phyloP scores from a whole-genome alignment of 1,284 basidiomycete species.

The Butyriboletus appendiculatus region DNA sequence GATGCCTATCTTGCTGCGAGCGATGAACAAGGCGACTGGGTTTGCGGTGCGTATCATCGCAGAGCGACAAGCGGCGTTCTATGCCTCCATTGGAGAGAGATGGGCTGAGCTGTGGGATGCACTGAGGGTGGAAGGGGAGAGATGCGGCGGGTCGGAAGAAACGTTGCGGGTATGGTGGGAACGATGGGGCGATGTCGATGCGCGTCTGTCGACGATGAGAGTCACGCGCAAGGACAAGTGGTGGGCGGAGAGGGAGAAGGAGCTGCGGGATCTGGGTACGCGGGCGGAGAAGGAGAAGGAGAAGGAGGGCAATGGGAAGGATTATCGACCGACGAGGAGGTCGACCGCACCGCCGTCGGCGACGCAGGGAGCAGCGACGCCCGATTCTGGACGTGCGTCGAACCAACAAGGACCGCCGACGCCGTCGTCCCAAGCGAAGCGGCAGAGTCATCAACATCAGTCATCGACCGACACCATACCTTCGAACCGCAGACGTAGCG shows the following conservation, averaged over 20 bases:
- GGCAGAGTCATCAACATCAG: constrained; percentile 25
- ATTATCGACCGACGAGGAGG: constrained; percentile 16
- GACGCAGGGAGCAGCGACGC: constrained; percentile 6
- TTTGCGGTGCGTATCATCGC: constrained; percentile 52
- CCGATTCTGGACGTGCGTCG: constrained; percentile 24
- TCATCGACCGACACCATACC: constrained; percentile 19
- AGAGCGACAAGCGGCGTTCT: constrained; percentile 59
- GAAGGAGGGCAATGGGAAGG: constrained; percentile 17
- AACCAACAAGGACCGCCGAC: constrained; percentile 10
- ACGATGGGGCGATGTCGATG: constrained; percentile 64
- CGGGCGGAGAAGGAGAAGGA: constrained; percentile 22
- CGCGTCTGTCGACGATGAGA: constrained; percentile 45
- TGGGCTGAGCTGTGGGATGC: constrained; percentile 83
- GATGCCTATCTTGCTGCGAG: constrained; percentile 60
- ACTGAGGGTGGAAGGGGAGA: constrained; percentile 70
- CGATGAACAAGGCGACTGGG: constrained; percentile 59
- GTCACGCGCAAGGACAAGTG: constrained; percentile 40
- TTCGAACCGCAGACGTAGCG: constrained; percentile 30
- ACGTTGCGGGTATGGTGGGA: constrained; percentile 68
- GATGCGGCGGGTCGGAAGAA: constrained; percentile 62
- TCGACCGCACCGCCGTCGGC: constrained; percentile 14
- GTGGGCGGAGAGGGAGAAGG: constrained; percentile 34
- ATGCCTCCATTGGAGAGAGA: constrained; percentile 52
- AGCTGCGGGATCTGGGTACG: constrained; percentile 24
- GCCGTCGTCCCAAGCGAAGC: constrained; percentile 20